A percentile compares a stretch with the other conserved stretches of the same genome.
Conservation (phyloP, 202 grass and related monocot genomes). For the Zoysia matrella region DNA sequence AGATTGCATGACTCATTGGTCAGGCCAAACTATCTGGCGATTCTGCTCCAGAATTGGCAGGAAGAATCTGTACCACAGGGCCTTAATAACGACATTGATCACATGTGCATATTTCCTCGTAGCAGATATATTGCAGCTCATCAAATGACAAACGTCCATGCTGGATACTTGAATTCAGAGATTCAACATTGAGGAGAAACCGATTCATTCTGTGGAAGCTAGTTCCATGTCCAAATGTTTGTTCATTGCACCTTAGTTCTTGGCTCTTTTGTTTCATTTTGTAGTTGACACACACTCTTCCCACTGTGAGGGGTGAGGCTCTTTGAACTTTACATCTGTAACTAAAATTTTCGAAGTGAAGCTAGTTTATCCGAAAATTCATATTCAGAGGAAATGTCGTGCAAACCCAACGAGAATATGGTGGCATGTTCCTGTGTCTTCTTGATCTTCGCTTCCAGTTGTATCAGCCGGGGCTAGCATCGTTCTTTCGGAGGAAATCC, state of each 20-base stretch:
- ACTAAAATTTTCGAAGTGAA: conserved; percentile 21
- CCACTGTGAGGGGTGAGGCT: too few relatives aligned
- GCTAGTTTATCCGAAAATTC: conserved; percentile 10
- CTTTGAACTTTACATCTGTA: conserved; percentile 1
- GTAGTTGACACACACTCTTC: neutral
- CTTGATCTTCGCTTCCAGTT: neutral
- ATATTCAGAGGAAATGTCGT: neutral
- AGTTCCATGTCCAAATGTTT: conserved; percentile 24
- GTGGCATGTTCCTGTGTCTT: neutral
- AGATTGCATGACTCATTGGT: conserved; percentile 26
- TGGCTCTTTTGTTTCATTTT: conserved; percentile 38
- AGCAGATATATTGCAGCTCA: neutral
- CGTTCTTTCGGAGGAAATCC: neutral
- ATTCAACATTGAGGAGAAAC: neutral
- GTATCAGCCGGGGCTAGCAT: neutral
- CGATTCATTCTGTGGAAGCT: conserved; percentile 19
- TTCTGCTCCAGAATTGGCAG: neutral
- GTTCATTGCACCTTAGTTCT: conserved; percentile 33
- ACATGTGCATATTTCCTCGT: conserved; percentile 4
- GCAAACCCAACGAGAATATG: neutral
- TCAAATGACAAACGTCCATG: too few relatives aligned
- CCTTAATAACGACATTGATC: neutral
- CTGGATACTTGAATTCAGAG: too few relatives aligned
- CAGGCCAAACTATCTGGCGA: neutral
- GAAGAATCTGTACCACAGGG: neutral